Evolutionary conservation across 768 basidiomycete species (phyloP), one percentile per base, ranked within the genome.

Genomic region (Rubroboletus pulcherrimus): DNA sequence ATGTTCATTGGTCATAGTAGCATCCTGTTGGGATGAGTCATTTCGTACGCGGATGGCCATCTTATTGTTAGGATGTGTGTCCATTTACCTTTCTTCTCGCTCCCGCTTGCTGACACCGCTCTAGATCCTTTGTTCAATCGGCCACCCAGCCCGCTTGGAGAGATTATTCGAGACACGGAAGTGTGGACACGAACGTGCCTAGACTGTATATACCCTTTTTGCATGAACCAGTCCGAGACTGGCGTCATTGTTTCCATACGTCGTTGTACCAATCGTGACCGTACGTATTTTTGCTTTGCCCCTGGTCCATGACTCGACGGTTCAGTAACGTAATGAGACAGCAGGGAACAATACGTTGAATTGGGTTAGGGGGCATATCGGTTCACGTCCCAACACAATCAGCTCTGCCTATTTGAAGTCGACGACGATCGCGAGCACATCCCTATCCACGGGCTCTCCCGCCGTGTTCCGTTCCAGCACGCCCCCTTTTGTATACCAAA

Each of bases 401-500:
- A 5, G 7, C 10, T 5, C 10, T 29, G 14, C 3, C 35, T 53
- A 67, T 33, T 50, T 45, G 24, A 66, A 48, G 49, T 65, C 60
- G 21, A 33, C 4, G 14, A 65, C 52, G 33, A 56, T 26, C 7
- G 54, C 57, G 24, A 59, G 56, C 29, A 50, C 41, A 9, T 57
- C 54, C 38, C 33, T 33, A 17, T 56, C 57, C 14, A 48, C 15
- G 11, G 14, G 47, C 21, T 45, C 15, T 19, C 59, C 57, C 10
- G 29, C 24, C 33, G 1, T 2, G 11, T 56, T 45, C 14, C 29
- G 17, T 21, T 65, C 49, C 29, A 35, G 7, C 42, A 46, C 39
- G 9, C 51, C 55, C 39, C 49, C 38, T 35, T 50, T 47, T 1
- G 56, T 65, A 9, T 45, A 39, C 57, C 55, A 67, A 2, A 65